Base-by-base conservation (phyloP, 2,329 filamentous ascomycete species). In the Boeremia exigua region DNA sequence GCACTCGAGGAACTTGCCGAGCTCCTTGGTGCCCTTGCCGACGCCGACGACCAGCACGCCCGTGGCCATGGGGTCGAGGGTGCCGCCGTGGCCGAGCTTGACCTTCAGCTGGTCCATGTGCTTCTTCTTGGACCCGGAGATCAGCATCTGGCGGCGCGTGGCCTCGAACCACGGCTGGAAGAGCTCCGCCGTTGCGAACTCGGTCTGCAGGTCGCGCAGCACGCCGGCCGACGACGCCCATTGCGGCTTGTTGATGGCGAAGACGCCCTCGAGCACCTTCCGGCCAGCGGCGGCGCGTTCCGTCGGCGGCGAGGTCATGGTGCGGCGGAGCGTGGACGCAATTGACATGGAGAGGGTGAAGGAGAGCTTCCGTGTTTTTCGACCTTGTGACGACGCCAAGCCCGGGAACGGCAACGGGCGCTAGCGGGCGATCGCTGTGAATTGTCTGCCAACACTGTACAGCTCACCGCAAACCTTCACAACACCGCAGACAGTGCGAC, bases 31-130 rank as follows among this genome's bases (percentile, higher is more conserved):
- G 34, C 91, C 95, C 56, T 84, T 87, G 32, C 94, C 95, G 48
- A 97, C 83, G 52, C 94, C 95, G 6, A 95, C 82, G 60, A 98
- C 92, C 45, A 99, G 84, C 23, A 99, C 91, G 40, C 95, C 95
- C 1, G 93, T 96, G 8, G 95, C 95, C 68, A 97, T 84, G 25
- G 95, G 95, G 71, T 99, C 95, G 15, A 99, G 84, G 1, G 95
- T 99, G 38, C 95, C 95, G 58, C 95, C 95, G 78, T 99, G 95
- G 30, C 95, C 95, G 70, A 98, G 90, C 81, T 98, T 99, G 65
- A 98, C 88, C 59, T 91, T 86, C 28, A 75, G 65, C 23, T 71
- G 69, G 3, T 66, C 62, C 43, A 78, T 76, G 57, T 88, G 84
- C 64, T 83, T 81, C 63, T 83, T 82, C 71, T 89, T 85, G 54